These are phyloP conservation scores for Thielaviopsis cerberus DNA, from an alignment of 2,329 filamentous ascomycete genomes.

Conservation along the genomic window DNA sequence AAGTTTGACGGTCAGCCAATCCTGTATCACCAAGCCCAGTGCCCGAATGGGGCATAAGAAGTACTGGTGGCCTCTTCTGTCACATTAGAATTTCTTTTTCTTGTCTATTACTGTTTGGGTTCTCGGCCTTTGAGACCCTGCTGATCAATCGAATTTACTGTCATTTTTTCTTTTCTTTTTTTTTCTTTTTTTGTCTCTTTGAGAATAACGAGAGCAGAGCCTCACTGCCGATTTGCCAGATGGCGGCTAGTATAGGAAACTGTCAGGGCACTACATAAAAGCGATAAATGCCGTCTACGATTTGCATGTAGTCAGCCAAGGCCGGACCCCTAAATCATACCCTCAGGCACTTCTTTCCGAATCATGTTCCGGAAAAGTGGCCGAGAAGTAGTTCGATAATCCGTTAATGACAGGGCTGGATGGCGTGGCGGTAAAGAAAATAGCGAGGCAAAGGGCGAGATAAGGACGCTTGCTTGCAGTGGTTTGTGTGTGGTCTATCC, in stretches of 20 bases:
- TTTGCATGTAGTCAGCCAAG: background rate
- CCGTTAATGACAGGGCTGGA: background rate
- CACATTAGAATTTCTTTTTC: background rate
- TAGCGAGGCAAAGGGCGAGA: background rate
- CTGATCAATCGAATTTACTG: background rate
- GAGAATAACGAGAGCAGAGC: too few relatives aligned
- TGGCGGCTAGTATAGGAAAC: background rate
- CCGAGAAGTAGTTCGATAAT: constrained; percentile 2
- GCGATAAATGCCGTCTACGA: too few relatives aligned
- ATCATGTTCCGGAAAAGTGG: background rate
- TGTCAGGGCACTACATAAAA: background rate
- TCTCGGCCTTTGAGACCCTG: background rate
- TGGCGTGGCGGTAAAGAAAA: background rate
- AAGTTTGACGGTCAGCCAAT: background rate
- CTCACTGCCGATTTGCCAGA: background rate
- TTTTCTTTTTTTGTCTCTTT: too few relatives aligned
- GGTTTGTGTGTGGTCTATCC: too few relatives aligned
- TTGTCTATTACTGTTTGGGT: too few relatives aligned
- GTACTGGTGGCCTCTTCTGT: background rate
- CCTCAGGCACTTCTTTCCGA: background rate
- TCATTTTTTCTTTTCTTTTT: too few relatives aligned
- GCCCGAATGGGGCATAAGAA: background rate
- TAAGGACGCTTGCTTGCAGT: too few relatives aligned
- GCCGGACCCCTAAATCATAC: background rate
- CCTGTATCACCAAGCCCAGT: background rate